phyloP scores from a whole-genome alignment of 2,329 filamentous ascomycete genomes.

The Curvularia lunata region DNA sequence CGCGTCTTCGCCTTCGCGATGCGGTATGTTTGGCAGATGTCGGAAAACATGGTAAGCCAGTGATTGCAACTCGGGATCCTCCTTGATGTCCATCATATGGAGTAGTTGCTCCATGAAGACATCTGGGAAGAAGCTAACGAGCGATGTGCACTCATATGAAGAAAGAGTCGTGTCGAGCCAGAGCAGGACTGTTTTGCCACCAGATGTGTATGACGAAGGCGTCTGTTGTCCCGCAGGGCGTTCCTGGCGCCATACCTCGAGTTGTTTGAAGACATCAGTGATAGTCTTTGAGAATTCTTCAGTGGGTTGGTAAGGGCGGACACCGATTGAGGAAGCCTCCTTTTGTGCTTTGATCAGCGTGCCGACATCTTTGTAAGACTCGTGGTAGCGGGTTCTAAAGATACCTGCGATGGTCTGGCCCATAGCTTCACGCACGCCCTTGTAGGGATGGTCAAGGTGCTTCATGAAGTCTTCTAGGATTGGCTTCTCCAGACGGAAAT shows the following conservation, averaged over 20 bases:
- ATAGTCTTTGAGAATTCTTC: constrained; percentile 77
- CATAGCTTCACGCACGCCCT: constrained; percentile 93
- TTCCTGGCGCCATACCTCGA: constrained; percentile 88
- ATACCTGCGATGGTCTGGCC: constrained; percentile 87
- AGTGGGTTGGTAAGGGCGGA: constrained; percentile 79
- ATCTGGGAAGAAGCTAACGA: constrained; percentile 88
- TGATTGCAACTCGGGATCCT: constrained; percentile 93
- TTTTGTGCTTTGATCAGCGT: constrained; percentile 80
- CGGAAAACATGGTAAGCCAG: constrained; percentile 97
- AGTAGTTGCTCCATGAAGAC: constrained; percentile 90
- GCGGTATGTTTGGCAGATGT: constrained; percentile 93
- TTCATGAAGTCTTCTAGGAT: constrained; percentile 87
- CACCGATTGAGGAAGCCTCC: constrained; percentile 78
- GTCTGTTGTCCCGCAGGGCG: constrained; percentile 88
- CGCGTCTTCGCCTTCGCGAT: constrained; percentile 82
- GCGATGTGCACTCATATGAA: constrained; percentile 89
- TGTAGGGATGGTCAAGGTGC: constrained; percentile 97
- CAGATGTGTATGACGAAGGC: constrained; percentile 91
- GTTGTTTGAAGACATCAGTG: constrained; percentile 73
- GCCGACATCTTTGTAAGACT: constrained; percentile 83
- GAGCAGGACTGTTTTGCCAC: constrained; percentile 91
- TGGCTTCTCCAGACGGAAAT: constrained; percentile 88
- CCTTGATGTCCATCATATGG: constrained; percentile 99
- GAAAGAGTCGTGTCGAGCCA: constrained; percentile 94
- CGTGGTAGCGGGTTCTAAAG: constrained; percentile 89